Conservation (phyloP, 148 eudicot species). For the Dysphania ambrosioides region DNA sequence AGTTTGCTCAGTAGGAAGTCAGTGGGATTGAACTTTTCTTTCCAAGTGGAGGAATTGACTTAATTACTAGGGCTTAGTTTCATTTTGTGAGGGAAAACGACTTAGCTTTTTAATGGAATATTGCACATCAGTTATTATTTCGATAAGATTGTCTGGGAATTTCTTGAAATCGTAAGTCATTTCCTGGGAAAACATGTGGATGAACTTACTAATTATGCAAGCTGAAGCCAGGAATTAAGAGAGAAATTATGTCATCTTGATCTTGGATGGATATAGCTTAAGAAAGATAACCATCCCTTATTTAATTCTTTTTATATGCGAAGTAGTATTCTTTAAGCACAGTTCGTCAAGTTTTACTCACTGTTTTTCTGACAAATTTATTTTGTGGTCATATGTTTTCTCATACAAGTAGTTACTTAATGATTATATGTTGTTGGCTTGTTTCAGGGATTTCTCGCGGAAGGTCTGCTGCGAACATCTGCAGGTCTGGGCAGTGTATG, state of each 20-base stretch:
- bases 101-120: too few species aligned
- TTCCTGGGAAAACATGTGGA: background rate
- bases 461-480: constrained; percentile 84
- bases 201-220: background rate
- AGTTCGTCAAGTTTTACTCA: background rate
- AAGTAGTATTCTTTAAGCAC: background rate
- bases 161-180: background rate
- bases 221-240: background rate
- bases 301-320: too few species aligned
- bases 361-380: background rate
- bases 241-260: background rate
- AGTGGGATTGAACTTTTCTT: background rate
- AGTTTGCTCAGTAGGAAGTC: background rate
- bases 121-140: too few species aligned
- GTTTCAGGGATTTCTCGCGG: constrained; percentile 88
- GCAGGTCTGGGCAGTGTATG: constrained; percentile 99
- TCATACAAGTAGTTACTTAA: background rate
- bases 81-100: too few species aligned
- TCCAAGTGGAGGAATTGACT: background rate
- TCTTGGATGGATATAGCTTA: background rate
- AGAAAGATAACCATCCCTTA: too few species aligned
- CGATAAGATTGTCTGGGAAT: background rate
- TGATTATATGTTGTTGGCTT: constrained; percentile 21
- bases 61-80: background rate
- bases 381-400: background rate